Percentiles rank a stretch among this genome's conserved stretches.
phyloP scores from a whole-genome alignment of 139 green algal species.

The Picochlorum sp. region DNA sequence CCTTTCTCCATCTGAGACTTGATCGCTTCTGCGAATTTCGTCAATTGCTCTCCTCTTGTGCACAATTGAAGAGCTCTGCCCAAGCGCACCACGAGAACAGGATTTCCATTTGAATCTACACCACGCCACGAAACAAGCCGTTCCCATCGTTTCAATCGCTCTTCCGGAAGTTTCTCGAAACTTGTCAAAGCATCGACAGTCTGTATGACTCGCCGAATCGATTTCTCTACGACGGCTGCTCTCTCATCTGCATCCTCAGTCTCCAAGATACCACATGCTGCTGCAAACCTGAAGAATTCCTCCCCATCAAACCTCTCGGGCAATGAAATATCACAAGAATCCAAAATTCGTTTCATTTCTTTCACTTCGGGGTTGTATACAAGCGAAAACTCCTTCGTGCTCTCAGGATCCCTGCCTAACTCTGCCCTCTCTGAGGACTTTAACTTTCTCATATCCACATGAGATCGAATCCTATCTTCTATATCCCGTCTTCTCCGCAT shows the following conservation, averaged over 20 bases:
- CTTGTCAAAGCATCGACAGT: constrained; percentile 3
- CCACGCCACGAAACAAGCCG: constrained; percentile 34
- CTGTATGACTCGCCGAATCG: neutral
- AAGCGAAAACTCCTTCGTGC: constrained; percentile 21
- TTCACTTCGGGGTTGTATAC: constrained; percentile 22
- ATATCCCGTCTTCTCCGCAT: neutral
- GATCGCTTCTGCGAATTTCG: constrained; percentile 16
- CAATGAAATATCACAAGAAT: constrained; percentile 18
- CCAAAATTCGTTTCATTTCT: constrained; percentile 41
- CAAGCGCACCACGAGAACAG: constrained; percentile 33
- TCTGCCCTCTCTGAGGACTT: neutral
- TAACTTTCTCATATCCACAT: neutral
- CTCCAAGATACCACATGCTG: constrained; percentile 24
- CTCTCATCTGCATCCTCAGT: constrained; percentile 16
- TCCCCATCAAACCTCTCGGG: constrained; percentile 22
- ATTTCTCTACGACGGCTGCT: constrained; percentile 10
- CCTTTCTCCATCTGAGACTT: constrained; percentile 20
- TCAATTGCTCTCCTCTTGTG: constrained; percentile 7
- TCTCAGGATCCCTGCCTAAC: constrained; percentile 11
- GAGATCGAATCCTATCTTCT: neutral
- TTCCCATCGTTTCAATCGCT: constrained; percentile 20
- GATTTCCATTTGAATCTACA: constrained; percentile 18
- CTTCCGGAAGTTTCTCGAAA: neutral
- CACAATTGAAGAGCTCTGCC: constrained; percentile 31
- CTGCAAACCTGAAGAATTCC: constrained; percentile 39